These are phyloP conservation scores for Colletotrichum simmondsii DNA, from an alignment of 2,329 filamentous ascomycete genomes.

Conservation along the genomic window DNA sequence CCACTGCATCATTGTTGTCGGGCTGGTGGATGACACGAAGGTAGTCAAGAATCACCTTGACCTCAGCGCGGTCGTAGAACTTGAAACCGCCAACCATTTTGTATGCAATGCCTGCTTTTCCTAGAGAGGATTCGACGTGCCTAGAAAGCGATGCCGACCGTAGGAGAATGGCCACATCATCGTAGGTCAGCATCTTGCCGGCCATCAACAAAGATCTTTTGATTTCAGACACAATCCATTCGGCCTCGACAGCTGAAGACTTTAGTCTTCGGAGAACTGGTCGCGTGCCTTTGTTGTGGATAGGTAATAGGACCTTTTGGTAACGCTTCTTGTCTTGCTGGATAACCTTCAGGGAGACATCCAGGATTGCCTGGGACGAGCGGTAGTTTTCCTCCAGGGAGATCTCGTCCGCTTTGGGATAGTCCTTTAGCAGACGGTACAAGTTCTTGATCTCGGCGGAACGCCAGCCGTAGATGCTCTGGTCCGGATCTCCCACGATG, in stretches of 20 bases:
- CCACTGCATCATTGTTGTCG: conserved; percentile 86
- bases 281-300: conserved; percentile 81
- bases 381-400: conserved; percentile 95
- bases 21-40: conserved; percentile 86
- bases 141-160: conserved; percentile 85
- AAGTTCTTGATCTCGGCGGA: conserved; percentile 94
- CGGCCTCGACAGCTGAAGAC: conserved; percentile 77
- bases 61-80: conserved; percentile 92
- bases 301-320: conserved; percentile 81
- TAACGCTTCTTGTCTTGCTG: conserved; percentile 88
- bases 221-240: conserved; percentile 91
- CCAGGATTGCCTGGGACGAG: conserved; percentile 86
- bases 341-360: conserved; percentile 85
- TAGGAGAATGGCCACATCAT: conserved; percentile 89
- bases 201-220: conserved; percentile 76
- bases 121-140: conserved; percentile 85
- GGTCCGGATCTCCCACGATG: conserved; percentile 95
- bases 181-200: conserved; percentile 76
- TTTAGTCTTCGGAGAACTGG: conserved; percentile 84
- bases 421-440: conserved; percentile 79
- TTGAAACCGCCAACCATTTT: conserved; percentile 90
- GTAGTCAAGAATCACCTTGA: conserved; percentile 90
- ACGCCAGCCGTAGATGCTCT: conserved; percentile 97
- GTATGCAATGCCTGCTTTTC: conserved; percentile 85
- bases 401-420: conserved; percentile 81